Evolutionary conservation across 768 basidiomycete genomes (phyloP).

Genomic region (Suillus subaureus): DNA sequence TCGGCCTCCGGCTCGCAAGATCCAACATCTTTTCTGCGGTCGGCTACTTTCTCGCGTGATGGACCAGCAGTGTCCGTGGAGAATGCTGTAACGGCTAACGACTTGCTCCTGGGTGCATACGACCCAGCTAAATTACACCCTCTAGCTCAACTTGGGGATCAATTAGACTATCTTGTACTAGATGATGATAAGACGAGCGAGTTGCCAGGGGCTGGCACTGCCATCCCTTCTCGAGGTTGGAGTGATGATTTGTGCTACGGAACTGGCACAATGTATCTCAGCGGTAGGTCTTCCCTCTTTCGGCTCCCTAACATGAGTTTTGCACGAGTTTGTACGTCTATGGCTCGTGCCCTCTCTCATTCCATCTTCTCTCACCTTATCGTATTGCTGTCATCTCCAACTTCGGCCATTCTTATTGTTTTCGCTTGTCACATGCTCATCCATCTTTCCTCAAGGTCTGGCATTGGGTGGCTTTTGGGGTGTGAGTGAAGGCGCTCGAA

Average conservation of each 20-base stretch:
- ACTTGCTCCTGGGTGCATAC: conserved; percentile 84
- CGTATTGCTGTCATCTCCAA: conserved; percentile 55
- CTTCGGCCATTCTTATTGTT: conserved; percentile 79
- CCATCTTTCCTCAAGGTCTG: conserved; percentile 73
- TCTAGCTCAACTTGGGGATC: conserved; percentile 87
- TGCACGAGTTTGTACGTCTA: conserved; percentile 48
- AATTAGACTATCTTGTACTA: conserved; percentile 92
- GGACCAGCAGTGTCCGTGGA: conserved; percentile 42
- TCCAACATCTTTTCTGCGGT: conserved; percentile 47
- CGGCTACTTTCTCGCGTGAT: conserved; percentile 49
- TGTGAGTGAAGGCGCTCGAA: conserved; percentile 87
- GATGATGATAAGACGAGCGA: conserved; percentile 96
- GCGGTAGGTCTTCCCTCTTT: conserved; percentile 78
- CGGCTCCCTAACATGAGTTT: conserved; percentile 50
- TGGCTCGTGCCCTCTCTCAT: conserved; percentile 51
- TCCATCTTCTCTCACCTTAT: conserved; percentile 66
- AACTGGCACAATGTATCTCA: conserved; percentile 97
- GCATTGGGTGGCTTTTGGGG: conserved; percentile 96
- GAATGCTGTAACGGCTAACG: conserved; percentile 76
- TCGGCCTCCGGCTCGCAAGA: conserved; percentile 44
- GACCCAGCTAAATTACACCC: conserved; percentile 95
- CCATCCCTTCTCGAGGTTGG: conserved; percentile 95
- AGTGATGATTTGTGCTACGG: conserved; percentile 99
- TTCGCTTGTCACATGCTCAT: conserved; percentile 78
- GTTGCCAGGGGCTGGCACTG: conserved; percentile 86